phyloP scores from a whole-genome alignment of 805 yeast species.

The Teunomyces funiuensis region DNA sequence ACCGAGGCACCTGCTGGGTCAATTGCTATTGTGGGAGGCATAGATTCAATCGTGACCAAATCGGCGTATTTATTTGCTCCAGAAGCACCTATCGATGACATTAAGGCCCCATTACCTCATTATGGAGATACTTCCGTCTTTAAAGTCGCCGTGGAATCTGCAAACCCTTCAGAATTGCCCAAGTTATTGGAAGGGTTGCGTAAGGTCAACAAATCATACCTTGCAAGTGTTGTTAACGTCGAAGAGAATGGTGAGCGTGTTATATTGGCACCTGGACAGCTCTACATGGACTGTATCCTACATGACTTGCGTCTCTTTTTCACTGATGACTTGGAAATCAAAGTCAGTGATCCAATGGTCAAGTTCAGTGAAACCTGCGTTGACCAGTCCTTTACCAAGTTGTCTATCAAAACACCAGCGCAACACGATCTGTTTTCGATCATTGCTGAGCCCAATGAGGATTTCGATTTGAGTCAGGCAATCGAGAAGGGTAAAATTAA shows the following conservation, averaged over 20 bases:
- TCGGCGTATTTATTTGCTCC: slow-evolving; percentile 55
- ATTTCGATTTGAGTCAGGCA: slow-evolving; percentile 48
- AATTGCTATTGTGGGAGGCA: slow-evolving; percentile 66
- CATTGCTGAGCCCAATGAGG: slow-evolving; percentile 72
- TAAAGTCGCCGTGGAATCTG: slow-evolving; percentile 82
- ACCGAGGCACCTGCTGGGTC: slow-evolving; percentile 60
- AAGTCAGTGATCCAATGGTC: slow-evolving; percentile 82
- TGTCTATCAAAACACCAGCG: slow-evolving; percentile 59
- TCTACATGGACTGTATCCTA: slow-evolving; percentile 79
- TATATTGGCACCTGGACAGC: slow-evolving; percentile 80
- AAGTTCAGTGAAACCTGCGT: slow-evolving; percentile 75
- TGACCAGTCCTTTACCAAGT: slow-evolving; percentile 64
- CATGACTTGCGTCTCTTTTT: slow-evolving; percentile 70
- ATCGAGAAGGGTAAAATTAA: slow-evolving; percentile 51
- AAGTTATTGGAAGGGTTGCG: slow-evolving; percentile 68
- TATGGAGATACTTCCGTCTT: slow-evolving; percentile 58
- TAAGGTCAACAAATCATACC: slow-evolving; percentile 59
- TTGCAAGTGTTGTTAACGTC: slow-evolving; percentile 64
- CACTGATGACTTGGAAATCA: slow-evolving; percentile 62
- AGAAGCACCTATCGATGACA: slow-evolving; percentile 14
- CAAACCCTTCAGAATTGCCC: slow-evolving; percentile 75
- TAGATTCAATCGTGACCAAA: slow-evolving; percentile 56
- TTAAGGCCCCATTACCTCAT: slow-evolving; percentile 24
- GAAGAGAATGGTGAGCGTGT: slow-evolving; percentile 90
- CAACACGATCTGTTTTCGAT: slow-evolving; percentile 60